phyloP scores from a whole-genome alignment of 2,329 filamentous ascomycete genomes.

The Claviceps cyperi region DNA sequence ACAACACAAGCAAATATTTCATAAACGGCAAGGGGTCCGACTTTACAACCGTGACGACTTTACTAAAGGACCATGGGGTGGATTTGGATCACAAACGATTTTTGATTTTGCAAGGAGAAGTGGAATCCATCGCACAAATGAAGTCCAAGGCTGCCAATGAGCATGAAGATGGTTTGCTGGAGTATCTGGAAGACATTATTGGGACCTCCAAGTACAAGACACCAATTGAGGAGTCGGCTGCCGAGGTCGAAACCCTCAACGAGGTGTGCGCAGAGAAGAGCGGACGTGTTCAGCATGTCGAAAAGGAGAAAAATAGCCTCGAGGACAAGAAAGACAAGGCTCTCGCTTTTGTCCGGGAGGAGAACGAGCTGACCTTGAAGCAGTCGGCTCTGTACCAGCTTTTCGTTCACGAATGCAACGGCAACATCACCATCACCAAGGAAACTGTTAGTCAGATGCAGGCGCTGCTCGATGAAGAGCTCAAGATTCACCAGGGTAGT shows the following conservation, averaged over 20 bases:
- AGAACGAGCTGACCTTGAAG: constrained; percentile 83
- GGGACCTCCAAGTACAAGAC: constrained; percentile 97
- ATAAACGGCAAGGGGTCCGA: constrained; percentile 83
- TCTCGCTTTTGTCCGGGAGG: constrained; percentile 72
- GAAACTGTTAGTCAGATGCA: constrained; percentile 90
- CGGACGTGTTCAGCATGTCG: constrained; percentile 87
- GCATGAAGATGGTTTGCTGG: constrained; percentile 87
- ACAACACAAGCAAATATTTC: constrained; percentile 97
- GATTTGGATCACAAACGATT: constrained; percentile 98
- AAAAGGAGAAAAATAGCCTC: constrained; percentile 85
- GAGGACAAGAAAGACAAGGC: constrained; percentile 97
- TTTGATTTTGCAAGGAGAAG: constrained; percentile 90
- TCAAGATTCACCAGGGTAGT: constrained; percentile 82
- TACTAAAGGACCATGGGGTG: constrained; percentile 77
- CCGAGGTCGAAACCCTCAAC: constrained; percentile 83
- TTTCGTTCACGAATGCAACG: constrained; percentile 73
- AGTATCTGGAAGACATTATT: constrained; percentile 97
- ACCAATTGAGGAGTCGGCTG: constrained; percentile 85
- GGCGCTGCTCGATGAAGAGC: constrained; percentile 67
- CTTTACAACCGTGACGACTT: constrained; percentile 78
- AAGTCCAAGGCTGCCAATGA: constrained; percentile 91
- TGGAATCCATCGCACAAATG: constrained; percentile 98
- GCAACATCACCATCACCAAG: constrained; percentile 77
- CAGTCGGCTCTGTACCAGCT: constrained; percentile 88
- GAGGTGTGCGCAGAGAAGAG: constrained; percentile 94